Percentiles rank a stretch among this genome's conserved stretches.
Evolutionary conservation across 2,329 filamentous ascomycete species (phyloP).

Genomic region (Zelopaecilomyces penicillatus): DNA sequence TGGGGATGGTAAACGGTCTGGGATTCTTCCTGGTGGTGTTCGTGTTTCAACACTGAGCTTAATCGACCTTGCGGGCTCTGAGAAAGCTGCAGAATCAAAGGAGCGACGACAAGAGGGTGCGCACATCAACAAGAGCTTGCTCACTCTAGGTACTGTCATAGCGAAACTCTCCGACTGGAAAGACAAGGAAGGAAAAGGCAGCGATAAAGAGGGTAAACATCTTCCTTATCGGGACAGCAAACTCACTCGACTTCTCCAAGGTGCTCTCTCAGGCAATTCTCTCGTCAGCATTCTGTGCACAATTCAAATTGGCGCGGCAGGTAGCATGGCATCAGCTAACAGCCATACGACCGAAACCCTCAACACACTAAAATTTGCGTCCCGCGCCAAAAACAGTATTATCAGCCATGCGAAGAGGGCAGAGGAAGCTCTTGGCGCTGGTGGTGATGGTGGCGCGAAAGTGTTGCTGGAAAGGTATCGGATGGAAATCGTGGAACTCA

Average conservation of each 20-base stretch:
- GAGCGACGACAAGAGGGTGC: constrained; percentile 90
- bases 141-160: constrained; percentile 93
- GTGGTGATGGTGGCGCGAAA: constrained; percentile 76
- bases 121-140: constrained; percentile 96
- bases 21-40: constrained; percentile 74
- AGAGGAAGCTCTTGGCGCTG: constrained; percentile 73
- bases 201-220: constrained; percentile 82
- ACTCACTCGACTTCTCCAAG: constrained; percentile 83
- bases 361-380: constrained; percentile 95
- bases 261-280: constrained; percentile 85
- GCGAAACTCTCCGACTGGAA: constrained; percentile 84
- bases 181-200: constrained; percentile 64
- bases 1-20: constrained; percentile 53
- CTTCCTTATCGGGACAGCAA: constrained; percentile 97
- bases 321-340: constrained; percentile 60
- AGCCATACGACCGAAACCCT: constrained; percentile 81
- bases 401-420: constrained; percentile 94
- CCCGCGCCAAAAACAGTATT: constrained; percentile 94
- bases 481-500: constrained; percentile 80
- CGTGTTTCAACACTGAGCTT: constrained; percentile 90
- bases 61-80: constrained; percentile 93
- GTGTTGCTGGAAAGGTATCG: constrained; percentile 89
- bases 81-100: constrained; percentile 91
- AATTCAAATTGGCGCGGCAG: constrained; percentile 76
- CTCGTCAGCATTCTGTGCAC: constrained; percentile 97